Conservation (phyloP, 2,329 filamentous ascomycete genomes). For the Alternaria consortialis region DNA sequence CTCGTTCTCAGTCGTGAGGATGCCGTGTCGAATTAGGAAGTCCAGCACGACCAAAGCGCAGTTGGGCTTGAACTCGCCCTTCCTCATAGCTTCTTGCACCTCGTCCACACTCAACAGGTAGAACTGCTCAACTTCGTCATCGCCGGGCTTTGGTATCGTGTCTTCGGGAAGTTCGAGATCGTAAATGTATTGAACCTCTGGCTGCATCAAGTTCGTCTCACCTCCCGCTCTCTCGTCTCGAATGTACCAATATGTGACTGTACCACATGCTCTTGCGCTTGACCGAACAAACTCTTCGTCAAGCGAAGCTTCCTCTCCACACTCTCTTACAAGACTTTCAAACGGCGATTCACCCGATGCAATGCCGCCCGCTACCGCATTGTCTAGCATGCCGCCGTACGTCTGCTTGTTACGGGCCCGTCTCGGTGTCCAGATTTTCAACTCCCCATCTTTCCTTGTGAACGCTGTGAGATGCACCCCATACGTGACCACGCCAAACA, state of each 20-base stretch:
- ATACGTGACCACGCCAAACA: slow-evolving; percentile 56
- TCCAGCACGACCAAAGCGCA: slow-evolving; percentile 85
- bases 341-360: slow-evolving; percentile 81
- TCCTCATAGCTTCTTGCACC: slow-evolving; percentile 72
- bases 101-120: slow-evolving; percentile 79
- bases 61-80: slow-evolving; percentile 90
- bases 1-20: slow-evolving; percentile 82
- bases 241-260: slow-evolving; percentile 85
- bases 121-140: slow-evolving; percentile 90
- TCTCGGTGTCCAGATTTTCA: slow-evolving; percentile 86
- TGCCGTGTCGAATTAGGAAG: slow-evolving; percentile 86
- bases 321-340: slow-evolving; percentile 85
- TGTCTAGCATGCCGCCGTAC: slow-evolving; percentile 92
- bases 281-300: slow-evolving; percentile 73
- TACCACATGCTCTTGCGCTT: slow-evolving; percentile 68
- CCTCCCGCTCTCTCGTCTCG: slow-evolving; percentile 79
- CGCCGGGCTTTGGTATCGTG: slow-evolving; percentile 77
- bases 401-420: slow-evolving; percentile 82
- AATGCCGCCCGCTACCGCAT: slow-evolving; percentile 88
- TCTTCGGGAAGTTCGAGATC: slow-evolving; percentile 79
- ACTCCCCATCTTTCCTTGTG: slow-evolving; percentile 52
- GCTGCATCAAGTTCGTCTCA: slow-evolving; percentile 83
- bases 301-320: slow-evolving; percentile 86
- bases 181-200: slow-evolving; percentile 91
- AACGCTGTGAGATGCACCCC: slow-evolving; percentile 56